Percentiles rank a stretch among this genome's conserved stretches.
These are phyloP conservation scores for Botryosphaeria dothidea DNA, from an alignment of 2,329 filamentous ascomycete species.

Conservation along the genomic window DNA sequence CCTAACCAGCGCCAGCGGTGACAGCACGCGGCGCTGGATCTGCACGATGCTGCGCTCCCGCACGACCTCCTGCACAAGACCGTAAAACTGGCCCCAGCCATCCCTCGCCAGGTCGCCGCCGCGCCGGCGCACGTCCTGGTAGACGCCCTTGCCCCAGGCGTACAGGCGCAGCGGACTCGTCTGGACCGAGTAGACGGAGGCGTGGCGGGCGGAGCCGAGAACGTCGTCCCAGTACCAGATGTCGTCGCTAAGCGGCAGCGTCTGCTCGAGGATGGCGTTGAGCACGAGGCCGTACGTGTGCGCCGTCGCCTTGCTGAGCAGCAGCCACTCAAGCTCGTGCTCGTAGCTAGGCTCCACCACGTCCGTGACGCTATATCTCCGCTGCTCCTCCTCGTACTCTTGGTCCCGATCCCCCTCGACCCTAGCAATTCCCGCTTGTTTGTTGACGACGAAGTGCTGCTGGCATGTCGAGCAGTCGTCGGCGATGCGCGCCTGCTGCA, in stretches of 20 bases:
- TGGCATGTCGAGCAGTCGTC: slow-evolving; percentile 39
- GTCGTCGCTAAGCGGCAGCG: slow-evolving; percentile 79
- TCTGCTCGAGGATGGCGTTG: slow-evolving; percentile 76
- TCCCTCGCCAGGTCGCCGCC: slow-evolving; percentile 37
- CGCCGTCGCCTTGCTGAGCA: slow-evolving; percentile 88
- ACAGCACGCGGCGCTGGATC: slow-evolving; percentile 71
- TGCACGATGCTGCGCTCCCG: slow-evolving; percentile 70
- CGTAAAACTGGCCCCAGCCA: slow-evolving; percentile 69
- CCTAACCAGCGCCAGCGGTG: slow-evolving; percentile 74
- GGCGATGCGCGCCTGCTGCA: slow-evolving; percentile 63
- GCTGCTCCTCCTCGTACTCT: slow-evolving; percentile 28
- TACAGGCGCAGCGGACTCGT: slow-evolving; percentile 77
- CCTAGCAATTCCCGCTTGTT: neutral
- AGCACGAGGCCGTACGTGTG: slow-evolving; percentile 84
- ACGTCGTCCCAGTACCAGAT: slow-evolving; percentile 97
- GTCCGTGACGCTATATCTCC: slow-evolving; percentile 23
- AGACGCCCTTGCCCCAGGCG: slow-evolving; percentile 71
- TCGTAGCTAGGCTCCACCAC: slow-evolving; percentile 52
- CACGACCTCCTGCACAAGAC: slow-evolving; percentile 74
- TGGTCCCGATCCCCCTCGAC: slow-evolving; percentile 28
- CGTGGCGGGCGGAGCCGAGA: slow-evolving; percentile 74
- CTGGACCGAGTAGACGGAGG: slow-evolving; percentile 81
- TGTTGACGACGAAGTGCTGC: slow-evolving; percentile 31
- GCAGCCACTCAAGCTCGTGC: slow-evolving; percentile 83
- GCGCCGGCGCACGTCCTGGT: slow-evolving; percentile 57